A percentile compares a stretch with the other conserved stretches of the same genome.
phyloP scores from a whole-genome alignment of 164 flowering plant species.

The Vitis vinifera region ASM3070453v1 NC_081805.1:23986501-23987000 shows the following conservation, averaged over 20 bases:
- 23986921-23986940: neutral
- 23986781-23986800: constrained; percentile 84
- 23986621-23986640: neutral
- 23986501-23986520: too few relatives aligned
- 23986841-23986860: constrained; percentile 45
- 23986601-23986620: neutral
- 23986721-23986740: neutral
- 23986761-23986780: constrained; percentile 74
- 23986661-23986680: neutral
- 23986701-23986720: neutral
- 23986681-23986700: neutral
- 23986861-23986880: constrained; percentile 38
- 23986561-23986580: too few relatives aligned
- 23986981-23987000: too few relatives aligned
- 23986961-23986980: neutral
- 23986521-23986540: too few relatives aligned
- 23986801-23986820: constrained; percentile 93
- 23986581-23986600: neutral
- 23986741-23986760: constrained; percentile 70
- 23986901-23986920: neutral
- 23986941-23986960: neutral
- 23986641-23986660: neutral
- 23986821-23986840: constrained; percentile 83
- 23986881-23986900: constrained; percentile 62
- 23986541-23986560: too few relatives aligned